Base-by-base conservation (phyloP, 164 flowering plant species). In the Aristolochia fimbriata region DNA sequence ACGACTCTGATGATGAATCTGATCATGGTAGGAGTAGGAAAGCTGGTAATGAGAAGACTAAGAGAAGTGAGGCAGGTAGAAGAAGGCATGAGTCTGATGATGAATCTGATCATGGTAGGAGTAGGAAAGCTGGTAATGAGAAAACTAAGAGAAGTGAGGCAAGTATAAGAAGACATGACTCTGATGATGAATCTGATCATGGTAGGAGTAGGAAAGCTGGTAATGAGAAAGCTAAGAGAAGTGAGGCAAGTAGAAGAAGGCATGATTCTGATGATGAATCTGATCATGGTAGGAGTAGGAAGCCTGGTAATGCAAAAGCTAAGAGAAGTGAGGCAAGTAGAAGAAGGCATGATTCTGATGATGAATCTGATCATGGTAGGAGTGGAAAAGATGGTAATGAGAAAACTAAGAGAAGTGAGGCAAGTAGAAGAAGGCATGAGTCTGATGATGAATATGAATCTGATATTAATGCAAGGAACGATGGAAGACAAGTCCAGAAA, bases 331-430 rank as follows among this genome's bases (percentile, higher is more conserved):
- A 10, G 1, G 10, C 43, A 15, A 54, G 55, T 41, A 57, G 20
- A n/a, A 48, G 58, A 30, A 75, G 76, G 62, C 74, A 71, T 65
- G 77, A 71, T 49, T 24, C 58, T 24, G 74, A 72, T 64, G 78
- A 74, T 41, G 69, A 68, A 19, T 68, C 68, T 48, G 71, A 69
- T 45, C 47, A 60, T 31, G 69, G 67, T 46, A 66, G 17, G 62
- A 16, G 57, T 53, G 53, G 55, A 57, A 43, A 55, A 68, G 45
- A 10, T 19, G 47, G 55, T 25, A 19, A 52, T 13, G 51, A 41
- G 43, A 37, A 58, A 48, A 16, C 43, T 7, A 47, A 59, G 20
- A 66, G 33, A 37, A 37, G 4, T 37, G 43, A 10, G 12, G 4
- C 43, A 15, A 54, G 55, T 41, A 57, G 20, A n/a, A 48, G 58